Base-by-base conservation (phyloP, 257 asterid species). In the Leptodermis oblonga region DNA sequence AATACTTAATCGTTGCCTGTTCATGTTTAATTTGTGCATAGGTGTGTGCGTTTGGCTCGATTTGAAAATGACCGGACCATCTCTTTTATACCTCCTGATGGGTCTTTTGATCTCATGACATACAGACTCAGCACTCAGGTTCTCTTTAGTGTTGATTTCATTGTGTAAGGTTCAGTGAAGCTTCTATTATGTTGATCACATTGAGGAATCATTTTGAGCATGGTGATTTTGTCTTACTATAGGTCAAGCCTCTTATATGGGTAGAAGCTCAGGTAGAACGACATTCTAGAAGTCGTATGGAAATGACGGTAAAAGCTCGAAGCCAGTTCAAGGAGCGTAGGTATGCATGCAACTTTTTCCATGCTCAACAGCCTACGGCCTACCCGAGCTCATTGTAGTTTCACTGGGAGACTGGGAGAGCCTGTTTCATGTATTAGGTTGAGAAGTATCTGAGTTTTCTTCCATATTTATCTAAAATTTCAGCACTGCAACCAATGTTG, bases 91-190 rank as follows among this genome's bases (percentile, higher is more conserved):
- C 99, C 99, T 75, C 98, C 99, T 56, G 99, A 94, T 85, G 99
- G 99, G 59, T 77, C 98, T 64, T 94, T 94, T 82, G 99, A 94
- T 84, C 98, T 94, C 80, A 94, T 94, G 99, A 94, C 97, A 63
- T 94, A 94, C 81, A 85, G 99, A 84, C 93, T 94, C 68, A 88
- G 95, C 87, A 94, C 98, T 78, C 98, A 94, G 99, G 98, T 94
- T 75, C 55, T 75, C 66, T 75, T 61, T 63, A 9, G 43, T 49
- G 33, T 41, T 53, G n/a, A 49, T 42, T 28, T 61, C 39, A 46
- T 15, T 49, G 22, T 25, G 33, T 33, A 20, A 51, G 49, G 17
- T 28, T 58, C 59, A 13, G 15, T 53, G 45, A 20, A 59, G 28
- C 18, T 43, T 45, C 5, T 15, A 25, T 1, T 4, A 7, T 63